Evolutionary conservation across 2,329 filamentous ascomycete genomes (phyloP).

Genomic region (Escovopsis sp.): DNA sequence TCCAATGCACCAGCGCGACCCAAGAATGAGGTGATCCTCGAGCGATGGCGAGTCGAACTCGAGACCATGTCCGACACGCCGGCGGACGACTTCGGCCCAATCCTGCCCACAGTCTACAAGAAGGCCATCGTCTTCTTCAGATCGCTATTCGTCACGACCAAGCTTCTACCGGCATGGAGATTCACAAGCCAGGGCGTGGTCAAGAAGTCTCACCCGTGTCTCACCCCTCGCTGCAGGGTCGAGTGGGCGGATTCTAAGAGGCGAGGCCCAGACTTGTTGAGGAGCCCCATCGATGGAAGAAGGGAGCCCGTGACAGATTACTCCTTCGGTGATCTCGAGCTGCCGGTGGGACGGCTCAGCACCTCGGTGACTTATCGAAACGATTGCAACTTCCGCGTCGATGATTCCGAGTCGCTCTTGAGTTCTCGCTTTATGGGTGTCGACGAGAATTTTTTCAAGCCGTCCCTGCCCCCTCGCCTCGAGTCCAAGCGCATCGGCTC

Average conservation of each 20-base stretch:
- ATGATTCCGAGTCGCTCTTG: conserved; percentile 77
- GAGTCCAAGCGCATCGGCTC: conserved; percentile 45
- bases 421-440: conserved; percentile 89
- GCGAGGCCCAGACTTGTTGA: conserved; percentile 49
- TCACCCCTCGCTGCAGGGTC: conserved; percentile 72
- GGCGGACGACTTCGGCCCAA: conserved; percentile 43
- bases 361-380: conserved; percentile 73
- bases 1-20: conserved; percentile 28
- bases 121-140: conserved; percentile 91
- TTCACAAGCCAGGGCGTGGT: conserved; percentile 58
- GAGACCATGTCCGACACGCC: conserved; percentile 35
- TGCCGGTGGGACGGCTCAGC: conserved; percentile 70
- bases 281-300: conserved; percentile 21
- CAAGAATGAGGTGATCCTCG: conserved; percentile 61
- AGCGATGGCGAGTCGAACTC: conserved; percentile 80
- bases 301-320: conserved; percentile 48
- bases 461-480: conserved; percentile 49
- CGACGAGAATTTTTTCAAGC: conserved; percentile 75
- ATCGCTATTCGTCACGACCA: conserved; percentile 68
- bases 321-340: conserved; percentile 69
- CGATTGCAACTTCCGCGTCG: conserved; percentile 80
- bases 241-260: conserved; percentile 41
- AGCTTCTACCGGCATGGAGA: conserved; percentile 75
- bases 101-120: conserved; percentile 84
- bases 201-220: conserved; percentile 49